Evolutionary conservation across 768 basidiomycete genomes (phyloP).

Genomic region (Leccinum boreale): DNA sequence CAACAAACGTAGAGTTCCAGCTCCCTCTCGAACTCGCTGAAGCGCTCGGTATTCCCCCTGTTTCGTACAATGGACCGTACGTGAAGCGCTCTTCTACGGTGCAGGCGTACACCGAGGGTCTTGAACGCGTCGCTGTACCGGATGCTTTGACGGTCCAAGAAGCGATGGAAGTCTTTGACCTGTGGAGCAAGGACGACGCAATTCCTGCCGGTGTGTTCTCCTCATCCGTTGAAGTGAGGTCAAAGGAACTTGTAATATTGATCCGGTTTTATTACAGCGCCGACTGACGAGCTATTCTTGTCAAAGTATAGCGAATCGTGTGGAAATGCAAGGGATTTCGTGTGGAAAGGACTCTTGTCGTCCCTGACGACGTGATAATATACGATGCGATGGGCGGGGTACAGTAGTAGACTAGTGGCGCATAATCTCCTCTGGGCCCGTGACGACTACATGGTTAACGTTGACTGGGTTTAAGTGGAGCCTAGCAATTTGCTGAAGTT

Average conservation of each 20-base stretch:
- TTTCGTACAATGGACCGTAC: slow-evolving; percentile 50
- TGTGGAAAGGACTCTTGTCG: slow-evolving; percentile 57
- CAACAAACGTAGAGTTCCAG: slow-evolving; percentile 55
- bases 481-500: neutral
- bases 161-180: slow-evolving; percentile 69
- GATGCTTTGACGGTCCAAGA: slow-evolving; percentile 60
- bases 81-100: slow-evolving; percentile 50
- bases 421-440: neutral
- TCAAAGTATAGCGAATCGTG: slow-evolving; percentile 72
- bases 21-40: slow-evolving; percentile 63
- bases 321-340: slow-evolving; percentile 80
- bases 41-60: slow-evolving; percentile 47
- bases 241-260: neutral
- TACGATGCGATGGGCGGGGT: neutral
- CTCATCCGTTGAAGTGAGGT: neutral
- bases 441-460: neutral
- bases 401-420: neutral
- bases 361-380: slow-evolving; percentile 23
- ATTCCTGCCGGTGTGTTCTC: slow-evolving; percentile 45
- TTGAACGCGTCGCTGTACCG: slow-evolving; percentile 51
- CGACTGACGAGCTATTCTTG: slow-evolving; percentile 71
- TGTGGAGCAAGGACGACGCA: slow-evolving; percentile 66
- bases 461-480: too few relatives aligned
- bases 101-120: slow-evolving; percentile 51
- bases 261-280: slow-evolving; percentile 24